Evolutionary conservation across 1,284 basidiomycete genomes (phyloP), one percentile per base, ranked within the genome.

Genomic region (Austroboletus sp.): DNA sequence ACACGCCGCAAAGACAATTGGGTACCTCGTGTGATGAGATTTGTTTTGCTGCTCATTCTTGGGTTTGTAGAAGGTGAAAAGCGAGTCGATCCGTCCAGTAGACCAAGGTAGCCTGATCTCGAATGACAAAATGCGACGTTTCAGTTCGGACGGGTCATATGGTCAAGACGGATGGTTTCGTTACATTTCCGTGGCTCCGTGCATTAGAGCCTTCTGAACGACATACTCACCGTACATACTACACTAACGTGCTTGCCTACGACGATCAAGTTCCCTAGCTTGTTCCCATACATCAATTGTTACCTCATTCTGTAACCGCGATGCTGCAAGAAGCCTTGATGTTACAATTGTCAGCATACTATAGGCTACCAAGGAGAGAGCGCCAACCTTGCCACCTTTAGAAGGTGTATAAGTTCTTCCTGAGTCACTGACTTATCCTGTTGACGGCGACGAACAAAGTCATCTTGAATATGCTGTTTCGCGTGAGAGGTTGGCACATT

Each of bases 371-470:
- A 47, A 37, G 36, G 44, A 48, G 44, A 36, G 31, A 17, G 26
- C 25, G 59, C 71, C 44, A 38, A 85, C 84, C 79, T 79, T 17
- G 83, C 76, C 13, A 84, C 60, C 27, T 74, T 72, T 75, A 87
- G 82, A 46, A 74, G 67, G 41, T 73, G 73, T 42, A 83, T 73
- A 36, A 88, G 68, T 52, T 82, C 76, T 17, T 85, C 78, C 1
- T 78, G 65, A 15, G 79, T 78, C 27, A 78, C 55, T 1, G 62
- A 61, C 16, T 55, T 60, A 48, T 74, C 66, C 54, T 58, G 60
- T 57, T 77, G 74, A 40, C 85, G 69, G 50, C 79, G 72, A 35
- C 64, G 66, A 7, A 89, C 82, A 57, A 88, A 89, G 52, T 87
- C 82, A 6, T 79, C 70, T 69, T 88, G 81, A 25, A 89, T 83